Percentiles rank a stretch among this genome's conserved stretches.
Conservation (phyloP, 140 eudicot species). For the Flaveria floridana region DNA sequence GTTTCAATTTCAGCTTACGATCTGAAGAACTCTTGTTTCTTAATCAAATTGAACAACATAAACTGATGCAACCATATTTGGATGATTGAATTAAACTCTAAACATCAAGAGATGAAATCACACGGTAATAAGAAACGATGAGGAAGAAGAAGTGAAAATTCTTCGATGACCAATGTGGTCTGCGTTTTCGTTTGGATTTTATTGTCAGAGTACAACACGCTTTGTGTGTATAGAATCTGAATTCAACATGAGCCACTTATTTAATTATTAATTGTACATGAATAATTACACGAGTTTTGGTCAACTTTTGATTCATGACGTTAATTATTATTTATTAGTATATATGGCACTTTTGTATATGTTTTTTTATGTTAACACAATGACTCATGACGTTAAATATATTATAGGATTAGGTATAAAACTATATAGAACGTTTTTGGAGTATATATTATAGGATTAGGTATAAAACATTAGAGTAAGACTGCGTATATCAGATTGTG, state of each 20-base stretch:
- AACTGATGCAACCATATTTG: constrained; percentile 9
- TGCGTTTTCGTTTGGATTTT: constrained; percentile 29
- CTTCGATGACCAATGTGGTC: constrained; percentile 13
- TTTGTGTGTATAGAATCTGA: constrained; percentile 15
- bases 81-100: background rate
- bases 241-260: constrained; percentile 35
- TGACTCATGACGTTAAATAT: too few species aligned
- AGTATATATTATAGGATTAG: too few species aligned
- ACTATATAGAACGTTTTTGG: too few species aligned
- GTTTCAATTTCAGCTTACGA: constrained; percentile 15
- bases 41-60: background rate
- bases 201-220: constrained; percentile 42
- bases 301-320: background rate
- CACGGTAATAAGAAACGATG: background rate
- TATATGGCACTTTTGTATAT: too few species aligned
- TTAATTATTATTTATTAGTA: too few species aligned
- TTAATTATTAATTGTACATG: background rate
- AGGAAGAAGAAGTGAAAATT: constrained; percentile 23
- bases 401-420: too few species aligned
- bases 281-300: constrained; percentile 4
- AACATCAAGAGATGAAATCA: background rate
- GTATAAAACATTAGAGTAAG: too few species aligned
- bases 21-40: constrained; percentile 17
- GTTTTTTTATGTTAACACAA: too few species aligned
- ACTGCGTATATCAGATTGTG: too few species aligned